Percentiles rank a stretch among this genome's conserved stretches.
phyloP scores from a whole-genome alignment of 495 filamentous ascomycete genomes.

The Aspergillus hancockii region DNA sequence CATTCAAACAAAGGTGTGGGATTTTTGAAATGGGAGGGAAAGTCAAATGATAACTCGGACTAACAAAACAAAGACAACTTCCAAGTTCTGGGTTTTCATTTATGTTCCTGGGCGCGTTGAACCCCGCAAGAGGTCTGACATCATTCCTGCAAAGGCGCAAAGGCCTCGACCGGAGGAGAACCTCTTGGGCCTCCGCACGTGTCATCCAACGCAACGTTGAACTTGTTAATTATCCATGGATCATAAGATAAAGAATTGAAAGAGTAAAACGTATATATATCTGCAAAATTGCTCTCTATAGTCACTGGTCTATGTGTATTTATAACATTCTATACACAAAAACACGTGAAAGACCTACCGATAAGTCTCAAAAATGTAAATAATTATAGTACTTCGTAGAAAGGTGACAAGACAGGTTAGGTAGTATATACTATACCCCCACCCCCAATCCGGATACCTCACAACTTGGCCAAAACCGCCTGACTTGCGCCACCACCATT shows the following conservation, averaged over 20 bases:
- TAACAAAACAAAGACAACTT: slow-evolving; percentile 1
- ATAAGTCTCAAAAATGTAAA: background rate
- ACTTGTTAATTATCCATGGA: background rate
- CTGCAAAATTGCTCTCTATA: slow-evolving; percentile 10
- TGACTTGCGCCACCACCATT: slow-evolving; percentile 16
- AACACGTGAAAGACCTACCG: slow-evolving; percentile 1
- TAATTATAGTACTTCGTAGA: background rate
- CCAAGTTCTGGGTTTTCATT: slow-evolving; percentile 12
- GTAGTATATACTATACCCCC: too few relatives aligned
- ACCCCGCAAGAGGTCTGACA: slow-evolving; percentile 27
- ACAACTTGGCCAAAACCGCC: slow-evolving; percentile 21
- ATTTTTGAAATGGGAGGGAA: background rate
- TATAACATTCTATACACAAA: slow-evolving; percentile 5
- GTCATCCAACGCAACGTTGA: background rate
- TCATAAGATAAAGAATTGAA: too few relatives aligned
- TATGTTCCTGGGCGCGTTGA: slow-evolving; percentile 21
- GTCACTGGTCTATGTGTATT: slow-evolving; percentile 13
- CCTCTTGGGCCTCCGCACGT: slow-evolving; percentile 8
- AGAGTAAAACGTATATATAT: too few relatives aligned
- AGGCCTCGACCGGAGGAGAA: background rate
- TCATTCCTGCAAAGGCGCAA: slow-evolving; percentile 16
- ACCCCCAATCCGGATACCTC: background rate
- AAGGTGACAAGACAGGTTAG: background rate
- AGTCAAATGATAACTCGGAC: background rate
- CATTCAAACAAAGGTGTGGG: background rate